Base-by-base conservation (phyloP, 2,329 filamentous ascomycete genomes). In the Scedosporium aurantiacum region DNA sequence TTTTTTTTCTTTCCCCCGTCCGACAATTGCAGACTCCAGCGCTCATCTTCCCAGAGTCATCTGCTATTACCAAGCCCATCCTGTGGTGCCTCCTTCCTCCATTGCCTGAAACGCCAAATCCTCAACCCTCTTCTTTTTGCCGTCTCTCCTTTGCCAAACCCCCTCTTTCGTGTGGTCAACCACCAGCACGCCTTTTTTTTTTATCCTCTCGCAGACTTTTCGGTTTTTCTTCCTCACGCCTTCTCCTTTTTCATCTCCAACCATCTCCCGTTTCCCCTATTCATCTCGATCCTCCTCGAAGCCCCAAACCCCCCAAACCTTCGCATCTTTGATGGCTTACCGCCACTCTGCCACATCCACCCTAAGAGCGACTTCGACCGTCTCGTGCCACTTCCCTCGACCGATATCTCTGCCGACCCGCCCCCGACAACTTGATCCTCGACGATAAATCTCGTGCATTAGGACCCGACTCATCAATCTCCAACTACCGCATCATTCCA, bases 71-170 rank as follows among this genome's bases (percentile, higher is more conserved):
- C 37, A 45, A 58, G 37, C 57, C 57, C 50, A 27, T 25, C 57
- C 57, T 52, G 57, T 41, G 57, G 25, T 58, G 54, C 32, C 40
- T 47, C 40, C 43, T 47, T 41, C 56, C 58, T 55, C 47, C 32
- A 50, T 56, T 54, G 59, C 59, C 59, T 61, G 59, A 61, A 61
- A 61, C 59, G 52, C 59, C 59, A 61, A 61, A 56, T 61, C 50
- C 59, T 61, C 52, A 61, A 60, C 59, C 59, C 50, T 61, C 59
- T 57, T 57, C 59, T 56, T 41, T 25, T 56, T 54, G 55, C 37
- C 40, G 18, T 27, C 57, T 21, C 32, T 23, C 57, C 50, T 61
- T 56, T 21, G 52, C 16, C 59, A 23, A 28, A 45, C 59, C 59
- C 59, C 50, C 59, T 61, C 52, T 28, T 45, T 45, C 21, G 18